Conservation (phyloP, 495 filamentous ascomycete genomes). For the Xylaria venustula region DNA sequence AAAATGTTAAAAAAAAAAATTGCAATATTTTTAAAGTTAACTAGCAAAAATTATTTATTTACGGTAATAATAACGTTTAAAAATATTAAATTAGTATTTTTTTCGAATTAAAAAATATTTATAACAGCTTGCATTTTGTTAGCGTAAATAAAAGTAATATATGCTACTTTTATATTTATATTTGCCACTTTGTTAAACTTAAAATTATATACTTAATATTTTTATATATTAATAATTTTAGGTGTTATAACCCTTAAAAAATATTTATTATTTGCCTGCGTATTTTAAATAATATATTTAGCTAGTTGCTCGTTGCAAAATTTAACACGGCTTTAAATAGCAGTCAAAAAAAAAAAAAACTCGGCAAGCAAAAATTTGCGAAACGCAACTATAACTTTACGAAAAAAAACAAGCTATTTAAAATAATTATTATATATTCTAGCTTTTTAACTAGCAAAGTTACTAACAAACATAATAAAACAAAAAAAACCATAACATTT, state of each 20-base stretch:
- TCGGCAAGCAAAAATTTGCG: constrained; percentile 30
- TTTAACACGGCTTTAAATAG: constrained; percentile 24
- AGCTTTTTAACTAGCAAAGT: constrained; percentile 83
- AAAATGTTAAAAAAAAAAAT: constrained; percentile 34
- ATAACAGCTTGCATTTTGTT: constrained; percentile 89
- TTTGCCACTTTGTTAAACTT: constrained; percentile 71
- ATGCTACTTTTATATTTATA: constrained; percentile 88
- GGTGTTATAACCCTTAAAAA: constrained; percentile 79
- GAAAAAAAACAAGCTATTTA: constrained; percentile 79
- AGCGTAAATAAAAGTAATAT: constrained; percentile 73
- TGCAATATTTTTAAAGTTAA: constrained; percentile 28
- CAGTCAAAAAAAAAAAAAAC: constrained; percentile 35
- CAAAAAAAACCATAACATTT: constrained; percentile 82
- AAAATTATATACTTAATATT: constrained; percentile 84
- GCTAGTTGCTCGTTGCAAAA: constrained; percentile 34
- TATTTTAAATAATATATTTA: constrained; percentile 81
- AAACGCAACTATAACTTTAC: constrained; percentile 41
- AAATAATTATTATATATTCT: constrained; percentile 86
- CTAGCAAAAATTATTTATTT: constrained; percentile 25
- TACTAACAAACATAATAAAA: constrained; percentile 66
- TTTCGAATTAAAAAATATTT: constrained; percentile 67
- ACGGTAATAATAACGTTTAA: constrained; percentile 27
- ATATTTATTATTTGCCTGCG: constrained; percentile 80
- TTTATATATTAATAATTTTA: constrained; percentile 83
- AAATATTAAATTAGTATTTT: constrained; percentile 60